Evolutionary conservation across 192 early-diverging fungal genomes (phyloP), one percentile per base, ranked within the genome.

Genomic region (Funneliformis mosseae): DNA sequence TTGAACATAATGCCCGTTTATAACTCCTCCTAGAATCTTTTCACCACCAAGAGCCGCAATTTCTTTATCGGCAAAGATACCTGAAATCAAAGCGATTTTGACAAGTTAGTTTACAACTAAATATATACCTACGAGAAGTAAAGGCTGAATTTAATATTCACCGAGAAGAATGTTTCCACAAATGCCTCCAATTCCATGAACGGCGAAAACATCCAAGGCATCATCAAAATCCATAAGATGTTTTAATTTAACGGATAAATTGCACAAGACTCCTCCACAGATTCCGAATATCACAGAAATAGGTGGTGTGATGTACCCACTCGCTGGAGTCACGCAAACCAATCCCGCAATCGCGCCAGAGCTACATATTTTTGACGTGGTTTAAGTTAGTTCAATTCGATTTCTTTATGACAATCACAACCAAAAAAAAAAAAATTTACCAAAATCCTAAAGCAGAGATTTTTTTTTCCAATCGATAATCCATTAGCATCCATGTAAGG

Each of bases 291-390:
- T 90, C 48, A 97, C 87, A 50, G 92, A 85, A 33, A 96, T 89
- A 83, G 92, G 92, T 5, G 96, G 94, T 3, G 91, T 86, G 42
- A 99, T 96, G 81, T 90, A 97, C 8, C 97, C 97, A 27, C 94
- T 92, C 41, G 88, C 96, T 0, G 97, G 96, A 9, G 97, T 99
- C 77, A 98, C 97, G 33, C 95, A 92, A 10, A 97, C 97, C 46
- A 99, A 83, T n/a, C 95, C 97, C 45, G 96, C 89, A 23, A 99
- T 92, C 11, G 94, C 96, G 73, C 97, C 97, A 12, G 95, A 96
- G 85, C 97, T 55, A 55, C 12, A 55, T 55, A 55, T 4, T 45
- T 45, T 45, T 9, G 5, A 45, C 43, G 5, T 0, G 9, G 9
- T 45, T 45, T 45, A 0, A 45, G 3, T 45, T 45, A 10, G 43